phyloP scores from a whole-genome alignment of 202 grass and related monocot species.

The Bolboschoenoplectus hybrid region DNA sequence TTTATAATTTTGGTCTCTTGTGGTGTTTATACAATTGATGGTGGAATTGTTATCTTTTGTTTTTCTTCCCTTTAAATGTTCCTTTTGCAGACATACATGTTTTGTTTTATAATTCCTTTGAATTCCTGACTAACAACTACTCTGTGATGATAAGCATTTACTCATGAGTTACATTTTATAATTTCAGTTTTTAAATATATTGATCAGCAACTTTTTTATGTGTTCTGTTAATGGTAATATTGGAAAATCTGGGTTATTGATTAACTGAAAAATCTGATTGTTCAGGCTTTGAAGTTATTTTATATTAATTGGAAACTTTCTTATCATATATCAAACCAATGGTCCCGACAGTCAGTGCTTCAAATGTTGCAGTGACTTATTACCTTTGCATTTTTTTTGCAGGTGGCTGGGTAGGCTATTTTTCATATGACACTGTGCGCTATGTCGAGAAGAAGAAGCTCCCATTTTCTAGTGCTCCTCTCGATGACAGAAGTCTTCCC shows the following conservation, averaged over 20 bases:
- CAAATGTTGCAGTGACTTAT: neutral
- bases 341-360: neutral
- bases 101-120: too few species aligned
- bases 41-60: too few species aligned
- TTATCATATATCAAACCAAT: neutral
- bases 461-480: constrained; percentile 74
- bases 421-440: constrained; percentile 91
- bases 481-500: constrained; percentile 83
- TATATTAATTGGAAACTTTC: neutral
- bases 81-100: too few species aligned
- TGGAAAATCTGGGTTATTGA: neutral
- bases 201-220: neutral
- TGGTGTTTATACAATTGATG: too few species aligned
- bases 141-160: too few species aligned
- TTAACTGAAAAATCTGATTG: neutral
- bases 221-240: too few species aligned
- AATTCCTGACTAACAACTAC: too few species aligned
- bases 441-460: constrained; percentile 97
- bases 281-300: neutral
- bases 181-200: neutral
- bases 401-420: constrained; percentile 87
- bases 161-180: too few species aligned
- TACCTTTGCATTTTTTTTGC: constrained; percentile 15
- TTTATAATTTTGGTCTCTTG: too few species aligned
- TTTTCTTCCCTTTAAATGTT: too few species aligned